Base-by-base conservation (phyloP, 1,284 basidiomycete genomes). In the Tilletia horrida region DNA sequence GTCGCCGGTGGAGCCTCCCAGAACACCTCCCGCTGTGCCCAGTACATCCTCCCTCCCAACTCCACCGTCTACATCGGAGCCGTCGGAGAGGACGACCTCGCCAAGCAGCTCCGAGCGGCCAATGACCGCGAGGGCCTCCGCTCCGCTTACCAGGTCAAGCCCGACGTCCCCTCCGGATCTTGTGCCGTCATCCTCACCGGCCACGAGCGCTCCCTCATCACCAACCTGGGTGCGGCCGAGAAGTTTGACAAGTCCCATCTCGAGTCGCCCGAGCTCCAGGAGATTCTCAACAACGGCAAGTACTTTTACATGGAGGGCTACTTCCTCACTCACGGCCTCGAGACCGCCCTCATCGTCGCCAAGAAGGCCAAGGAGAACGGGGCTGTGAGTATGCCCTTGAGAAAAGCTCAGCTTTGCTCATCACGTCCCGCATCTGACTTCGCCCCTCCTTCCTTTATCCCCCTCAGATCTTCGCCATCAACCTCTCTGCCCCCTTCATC, bases 401-500 rank as follows among this genome's bases (percentile, higher is more conserved):
- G 47, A n/a, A 27, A 35, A 16, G 21, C 8, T 31, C 21, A 27
- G 31, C 47, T 11, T 14, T 50, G 7, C 47, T 44, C 8, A 44
- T 11, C 40, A n/a, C 35, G 27, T 47, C 27, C 18, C 43, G 43
- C 43, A 44, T 44, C n/a, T n/a, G n/a, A n/a, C n/a, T n/a, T n/a
- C n/a, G n/a, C n/a, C n/a, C n/a, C n/a, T n/a, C n/a, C n/a, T n/a
- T n/a, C n/a, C n/a, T n/a, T n/a, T n/a, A n/a, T 65, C 45, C n/a
- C 13, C 14, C 42, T n/a, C 66, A 69, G 63, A 66, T 70, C 31
- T 81, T 81, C 72, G 69, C 88, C 14, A 85, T 97, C 80, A 98
- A 98, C 87, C 87, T 99, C 75, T 96, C 93, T 16, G 96, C 96
- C 1, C 96, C 96, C 44, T 98, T 97, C 86, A 96, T 98, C 82